Conservation (phyloP, 768 basidiomycete genomes). For the Podaxis rugospora region DNA sequence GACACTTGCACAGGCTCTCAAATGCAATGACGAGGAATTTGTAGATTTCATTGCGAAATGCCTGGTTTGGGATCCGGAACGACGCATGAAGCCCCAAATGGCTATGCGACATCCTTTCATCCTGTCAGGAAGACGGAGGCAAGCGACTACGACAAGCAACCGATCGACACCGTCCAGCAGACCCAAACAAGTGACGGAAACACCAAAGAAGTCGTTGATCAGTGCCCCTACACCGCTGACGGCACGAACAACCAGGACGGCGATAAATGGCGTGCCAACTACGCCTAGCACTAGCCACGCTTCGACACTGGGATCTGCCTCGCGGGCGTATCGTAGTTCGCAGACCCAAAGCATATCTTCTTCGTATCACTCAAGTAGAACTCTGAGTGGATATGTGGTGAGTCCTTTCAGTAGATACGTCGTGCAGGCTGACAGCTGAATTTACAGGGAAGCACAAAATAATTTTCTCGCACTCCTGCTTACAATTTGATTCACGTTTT, state of each 20-base stretch:
- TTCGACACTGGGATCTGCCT: slow-evolving; percentile 57
- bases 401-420: slow-evolving; percentile 25
- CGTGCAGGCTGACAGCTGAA: slow-evolving; percentile 11
- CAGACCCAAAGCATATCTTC: slow-evolving; percentile 68
- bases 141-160: slow-evolving; percentile 38
- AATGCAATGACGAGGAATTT: slow-evolving; percentile 92
- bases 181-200: slow-evolving; percentile 52
- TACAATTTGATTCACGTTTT: slow-evolving; percentile 10
- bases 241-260: slow-evolving; percentile 64
- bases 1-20: slow-evolving; percentile 82
- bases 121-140: slow-evolving; percentile 51
- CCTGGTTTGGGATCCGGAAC: slow-evolving; percentile 97
- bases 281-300: slow-evolving; percentile 58
- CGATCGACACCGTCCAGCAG: slow-evolving; percentile 55
- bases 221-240: slow-evolving; percentile 86
- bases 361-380: slow-evolving; percentile 72
- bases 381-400: slow-evolving; percentile 67
- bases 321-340: slow-evolving; percentile 62
- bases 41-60: slow-evolving; percentile 97
- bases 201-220: slow-evolving; percentile 87
- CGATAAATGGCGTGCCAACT: slow-evolving; percentile 44
- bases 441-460: slow-evolving; percentile 39
- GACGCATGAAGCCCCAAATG: slow-evolving; percentile 88
- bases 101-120: slow-evolving; percentile 92
- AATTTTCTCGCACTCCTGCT: slow-evolving; percentile 16